Conservation (phyloP, 2,329 filamentous ascomycete genomes). For the Botryotinia calthae region DNA sequence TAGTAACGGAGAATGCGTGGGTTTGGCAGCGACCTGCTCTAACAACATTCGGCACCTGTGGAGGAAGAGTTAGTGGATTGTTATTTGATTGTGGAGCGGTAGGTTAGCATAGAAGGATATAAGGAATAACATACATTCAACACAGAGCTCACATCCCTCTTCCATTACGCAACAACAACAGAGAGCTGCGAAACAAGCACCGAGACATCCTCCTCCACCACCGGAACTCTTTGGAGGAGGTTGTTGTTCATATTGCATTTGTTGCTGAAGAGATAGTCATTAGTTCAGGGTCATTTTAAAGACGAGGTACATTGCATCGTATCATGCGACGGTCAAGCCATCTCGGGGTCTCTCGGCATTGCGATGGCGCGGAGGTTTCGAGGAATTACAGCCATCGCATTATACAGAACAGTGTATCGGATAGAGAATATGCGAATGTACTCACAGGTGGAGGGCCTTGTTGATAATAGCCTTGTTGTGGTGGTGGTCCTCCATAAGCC, state of each 20-base stretch:
- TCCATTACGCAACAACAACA: slow-evolving; percentile 53
- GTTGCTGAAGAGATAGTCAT: slow-evolving; percentile 38
- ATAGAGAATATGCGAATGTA: not conserved
- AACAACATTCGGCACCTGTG: slow-evolving; percentile 19
- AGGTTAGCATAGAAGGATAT: not conserved
- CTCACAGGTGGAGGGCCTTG: slow-evolving; percentile 23
- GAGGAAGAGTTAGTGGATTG: not conserved
- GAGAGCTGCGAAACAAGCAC: slow-evolving; percentile 47
- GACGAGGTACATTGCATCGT: not conserved
- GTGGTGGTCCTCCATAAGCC: slow-evolving; percentile 25
- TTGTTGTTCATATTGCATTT: slow-evolving; percentile 47
- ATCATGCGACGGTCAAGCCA: not conserved
- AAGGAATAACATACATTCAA: slow-evolving; percentile 42
- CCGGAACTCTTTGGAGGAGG: slow-evolving; percentile 40
- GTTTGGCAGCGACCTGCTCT: not conserved
- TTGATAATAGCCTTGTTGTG: slow-evolving; percentile 27
- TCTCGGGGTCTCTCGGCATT: not conserved
- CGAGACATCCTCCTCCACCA: slow-evolving; percentile 44
- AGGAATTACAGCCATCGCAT: not conserved
- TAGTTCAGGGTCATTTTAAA: slow-evolving; percentile 13
- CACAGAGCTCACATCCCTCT: slow-evolving; percentile 51
- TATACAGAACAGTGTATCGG: not conserved
- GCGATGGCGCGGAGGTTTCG: not conserved
- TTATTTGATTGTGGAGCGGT: not conserved
- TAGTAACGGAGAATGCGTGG: not conserved